Evolutionary conservation across 768 basidiomycete genomes (phyloP), one percentile per base, ranked within the genome.

Genomic region (Strobilomyces dryophilus): DNA sequence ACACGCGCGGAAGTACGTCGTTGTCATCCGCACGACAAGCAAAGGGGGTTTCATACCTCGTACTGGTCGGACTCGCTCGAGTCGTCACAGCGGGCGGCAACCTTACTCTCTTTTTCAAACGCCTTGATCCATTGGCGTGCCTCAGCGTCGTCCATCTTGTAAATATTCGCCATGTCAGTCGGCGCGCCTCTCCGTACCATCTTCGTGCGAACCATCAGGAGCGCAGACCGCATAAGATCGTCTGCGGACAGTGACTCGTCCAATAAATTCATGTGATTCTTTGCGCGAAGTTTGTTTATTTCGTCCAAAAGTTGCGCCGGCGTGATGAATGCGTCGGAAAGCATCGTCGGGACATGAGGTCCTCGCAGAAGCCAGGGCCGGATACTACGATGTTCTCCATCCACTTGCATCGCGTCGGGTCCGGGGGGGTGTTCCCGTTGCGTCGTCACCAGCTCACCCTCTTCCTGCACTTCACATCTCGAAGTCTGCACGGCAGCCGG

Each of bases 311-410:
- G 72, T 4, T 70, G 73, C 0, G 70, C 68, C 2, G 74, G 66
- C 24, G 74, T 74, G 34, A 74, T 72, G 49, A 78, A 71, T 57
- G 58, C 74, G 48, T 69, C 68, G 2, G 74, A 66, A 14, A 89
- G 55, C 34, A 92, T 73, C 4, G 62, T 60, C 4, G 69, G 60
- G 0, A 79, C 71, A 35, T 76, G 74, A 31, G 76, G 59, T 7
- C 89, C 87, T 41, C 80, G 82, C 26, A 94, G 68, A 5, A 94
- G 74, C 92, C 92, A 95, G 12, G 83, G 79, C 42, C 63, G 70
- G 15, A 72, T 5, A 10, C 12, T 54, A 14, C 24, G 27, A 5
- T 20, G 17, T 27, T 45, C 39, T 47, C 48, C 24, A 31, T 47
- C 47, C 49, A 34, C 53, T 35, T 59, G 59, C 47, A 51, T 58